phyloP scores from a whole-genome alignment of 352 stramenopile genomes.

The Thalassiosira mediterranea region DNA sequence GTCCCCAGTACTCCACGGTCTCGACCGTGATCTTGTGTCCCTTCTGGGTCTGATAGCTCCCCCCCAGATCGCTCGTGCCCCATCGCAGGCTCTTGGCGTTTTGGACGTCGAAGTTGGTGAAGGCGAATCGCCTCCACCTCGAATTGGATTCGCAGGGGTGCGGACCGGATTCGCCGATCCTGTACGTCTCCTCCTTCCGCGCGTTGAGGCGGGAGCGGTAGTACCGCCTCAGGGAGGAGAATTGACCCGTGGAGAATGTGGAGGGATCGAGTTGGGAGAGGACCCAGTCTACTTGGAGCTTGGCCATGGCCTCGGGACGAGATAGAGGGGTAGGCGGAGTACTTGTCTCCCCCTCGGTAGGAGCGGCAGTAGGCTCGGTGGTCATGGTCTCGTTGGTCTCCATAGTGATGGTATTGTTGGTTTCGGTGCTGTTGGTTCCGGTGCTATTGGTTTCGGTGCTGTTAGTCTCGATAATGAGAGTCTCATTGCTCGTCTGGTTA shows the following conservation, averaged over 20 bases:
- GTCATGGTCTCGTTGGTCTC: not conserved
- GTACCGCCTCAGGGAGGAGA: constrained; percentile 37
- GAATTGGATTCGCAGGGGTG: constrained; percentile 49
- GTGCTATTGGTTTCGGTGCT: not conserved
- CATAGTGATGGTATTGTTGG: not conserved
- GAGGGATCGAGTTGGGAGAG: constrained; percentile 44
- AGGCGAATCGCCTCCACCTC: constrained; percentile 61
- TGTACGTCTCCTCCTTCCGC: constrained; percentile 42
- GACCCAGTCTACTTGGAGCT: constrained; percentile 47
- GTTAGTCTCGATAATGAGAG: not conserved
- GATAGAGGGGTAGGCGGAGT: constrained; percentile 1
- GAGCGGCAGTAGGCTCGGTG: not conserved
- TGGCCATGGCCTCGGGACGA: constrained; percentile 27
- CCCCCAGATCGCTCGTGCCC: constrained; percentile 41
- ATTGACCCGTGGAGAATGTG: constrained; percentile 32
- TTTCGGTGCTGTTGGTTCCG: not conserved
- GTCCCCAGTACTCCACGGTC: no score
- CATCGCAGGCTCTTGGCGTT: constrained; percentile 44
- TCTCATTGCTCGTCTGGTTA: not conserved
- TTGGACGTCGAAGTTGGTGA: constrained; percentile 56
- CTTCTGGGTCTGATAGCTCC: constrained; percentile 22
- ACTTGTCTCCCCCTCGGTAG: not conserved
- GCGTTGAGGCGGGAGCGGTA: constrained; percentile 48
- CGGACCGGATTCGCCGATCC: constrained; percentile 50
- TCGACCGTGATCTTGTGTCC: constrained; percentile 43